A percentile compares a stretch with the other conserved stretches of the same genome.
Conservation (phyloP, 495 filamentous ascomycete genomes). For the Barbatosphaeria neglecta region DNA sequence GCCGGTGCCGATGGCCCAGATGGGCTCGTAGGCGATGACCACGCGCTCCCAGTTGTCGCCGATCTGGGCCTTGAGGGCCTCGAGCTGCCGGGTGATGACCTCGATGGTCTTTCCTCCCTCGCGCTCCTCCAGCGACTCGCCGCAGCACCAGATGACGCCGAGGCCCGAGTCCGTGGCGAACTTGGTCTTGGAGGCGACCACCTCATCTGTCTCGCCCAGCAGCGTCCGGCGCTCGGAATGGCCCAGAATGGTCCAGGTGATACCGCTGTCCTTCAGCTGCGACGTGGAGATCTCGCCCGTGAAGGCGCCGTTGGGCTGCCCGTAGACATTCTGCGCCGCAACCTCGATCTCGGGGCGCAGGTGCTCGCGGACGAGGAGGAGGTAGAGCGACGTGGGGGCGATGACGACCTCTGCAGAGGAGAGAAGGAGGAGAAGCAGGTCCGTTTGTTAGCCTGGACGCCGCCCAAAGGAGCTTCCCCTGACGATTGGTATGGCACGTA, state of each 20-base stretch:
- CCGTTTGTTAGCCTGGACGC: neutral
- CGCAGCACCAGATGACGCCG: conserved; percentile 89
- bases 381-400: conserved; percentile 81
- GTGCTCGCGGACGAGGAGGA: conserved; percentile 68
- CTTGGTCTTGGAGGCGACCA: conserved; percentile 88
- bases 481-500: conserved; percentile 27
- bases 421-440: too few relatives aligned
- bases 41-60: conserved; percentile 81
- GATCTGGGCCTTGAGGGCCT: conserved; percentile 54
- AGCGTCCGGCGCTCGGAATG: conserved; percentile 89
- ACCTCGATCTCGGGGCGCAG: conserved; percentile 57
- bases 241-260: conserved; percentile 82
- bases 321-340: conserved; percentile 88
- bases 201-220: conserved; percentile 71
- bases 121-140: conserved; percentile 86
- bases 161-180: conserved; percentile 76
- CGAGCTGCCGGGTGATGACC: conserved; percentile 73
- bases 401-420: conserved; percentile 70
- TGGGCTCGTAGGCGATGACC: conserved; percentile 96
- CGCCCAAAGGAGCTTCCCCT: conserved; percentile 3
- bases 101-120: conserved; percentile 78
- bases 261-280: conserved; percentile 76
- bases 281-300: conserved; percentile 90
- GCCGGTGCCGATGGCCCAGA: conserved; percentile 98
- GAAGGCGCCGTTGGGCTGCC: conserved; percentile 93